A percentile compares a stretch with the other conserved stretches of the same genome.
Conservation (phyloP, 768 basidiomycete species). For the Ramaria rubella region DNA sequence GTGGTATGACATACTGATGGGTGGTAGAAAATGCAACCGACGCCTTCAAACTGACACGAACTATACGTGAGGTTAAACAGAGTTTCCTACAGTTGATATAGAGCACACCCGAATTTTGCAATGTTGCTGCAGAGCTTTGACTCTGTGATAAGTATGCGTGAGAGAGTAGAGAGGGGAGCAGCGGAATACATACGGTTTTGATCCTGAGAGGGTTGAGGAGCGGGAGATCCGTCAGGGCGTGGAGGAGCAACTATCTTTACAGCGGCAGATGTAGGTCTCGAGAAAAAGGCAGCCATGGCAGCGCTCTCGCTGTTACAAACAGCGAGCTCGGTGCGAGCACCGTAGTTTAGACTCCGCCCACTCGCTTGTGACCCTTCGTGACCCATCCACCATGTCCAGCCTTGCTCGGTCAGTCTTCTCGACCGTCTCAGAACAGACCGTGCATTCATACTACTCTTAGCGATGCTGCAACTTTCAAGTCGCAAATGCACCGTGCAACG, state of each 20-base stretch:
- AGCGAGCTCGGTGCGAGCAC: neutral
- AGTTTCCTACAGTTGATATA: constrained; percentile 9
- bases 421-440: neutral
- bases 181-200: constrained; percentile 49
- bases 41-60: constrained; percentile 79
- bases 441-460: constrained; percentile 38
- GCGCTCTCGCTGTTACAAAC: neutral
- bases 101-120: constrained; percentile 73
- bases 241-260: constrained; percentile 67
- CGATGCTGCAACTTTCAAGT: constrained; percentile 68
- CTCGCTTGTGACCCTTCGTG: neutral
- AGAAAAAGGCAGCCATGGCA: constrained; percentile 10
- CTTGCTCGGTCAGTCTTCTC: neutral
- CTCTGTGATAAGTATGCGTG: constrained; percentile 36
- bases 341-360: neutral
- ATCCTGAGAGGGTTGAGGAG: constrained; percentile 16
- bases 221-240: constrained; percentile 9
- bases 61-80: constrained; percentile 32
- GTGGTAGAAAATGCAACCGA: constrained; percentile 80
- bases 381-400: neutral
- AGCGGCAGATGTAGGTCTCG: constrained; percentile 39
- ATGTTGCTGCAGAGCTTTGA: constrained; percentile 84
- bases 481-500: constrained; percentile 55
- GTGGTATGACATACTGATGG: constrained; percentile 46
- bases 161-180: constrained; percentile 7